Base-by-base conservation (phyloP, 2,329 filamentous ascomycete genomes). In the Nannizziopsis arthrosporioides region DNA sequence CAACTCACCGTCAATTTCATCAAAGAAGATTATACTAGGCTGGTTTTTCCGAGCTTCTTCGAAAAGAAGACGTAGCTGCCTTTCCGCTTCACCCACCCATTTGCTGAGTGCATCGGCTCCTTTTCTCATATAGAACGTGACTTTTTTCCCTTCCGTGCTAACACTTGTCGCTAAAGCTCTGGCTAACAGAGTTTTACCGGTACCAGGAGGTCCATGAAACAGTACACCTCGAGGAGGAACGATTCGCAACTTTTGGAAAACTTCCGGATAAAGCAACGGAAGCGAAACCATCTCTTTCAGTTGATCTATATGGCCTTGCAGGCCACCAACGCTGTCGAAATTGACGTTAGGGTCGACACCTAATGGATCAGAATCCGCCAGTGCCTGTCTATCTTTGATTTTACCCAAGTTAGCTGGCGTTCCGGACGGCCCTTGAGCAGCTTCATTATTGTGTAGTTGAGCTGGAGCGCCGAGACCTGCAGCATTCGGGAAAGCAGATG, bases 61-160 rank as follows among this genome's bases (percentile, higher is more conserved):
- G 55, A 98, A 98, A 4, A 98, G 75, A 49, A 96, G 71, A 40
- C 92, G 82, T 47, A 98, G 77, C 63, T 98, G 92, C 67, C 90
- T 84, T 68, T 98, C 92, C 8, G 93, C 92, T 67, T 98, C 92
- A 62, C 92, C 92, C 45, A 98, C 92, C 92, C 92, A 98, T 68
- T 98, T 98, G 67, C 89, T 95, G 53, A 98, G 72, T 12, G 89
- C 89, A 74, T 98, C 92, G 18, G 92, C 93, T 62, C 92, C 93
- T 68, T 98, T 98, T 52, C 92, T 84, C 92, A 98, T 98, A 68
- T 96, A 98, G 59, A 98, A 98, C 0, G 89, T 96, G 54, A 98
- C 92, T 64, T 96, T 96, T 56, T 84, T 82, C 17, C 90, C 90
- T 43, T 90, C 84, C 10, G 84, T 80, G 54, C 87, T 89, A 51